These are phyloP conservation scores for Gleditsia sinensis DNA, from an alignment of 306 rosid genomes.

Conservation along the genomic window DNA sequence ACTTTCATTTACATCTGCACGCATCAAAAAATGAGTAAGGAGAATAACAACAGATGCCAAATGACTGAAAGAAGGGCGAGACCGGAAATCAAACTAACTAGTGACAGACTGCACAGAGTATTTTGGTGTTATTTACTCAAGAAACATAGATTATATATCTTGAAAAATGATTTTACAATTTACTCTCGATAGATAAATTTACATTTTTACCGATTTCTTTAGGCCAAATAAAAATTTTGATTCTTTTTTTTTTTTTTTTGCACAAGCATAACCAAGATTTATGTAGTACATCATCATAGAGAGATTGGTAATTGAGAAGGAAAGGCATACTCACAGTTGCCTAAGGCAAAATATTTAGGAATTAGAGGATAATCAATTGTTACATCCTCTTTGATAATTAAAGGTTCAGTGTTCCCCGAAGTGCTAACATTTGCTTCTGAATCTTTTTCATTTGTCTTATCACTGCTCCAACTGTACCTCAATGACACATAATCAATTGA, in stretches of 20 bases:
- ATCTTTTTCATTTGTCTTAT: slow-evolving; percentile 40
- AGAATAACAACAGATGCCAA: background rate
- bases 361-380: slow-evolving; percentile 56
- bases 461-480: slow-evolving; percentile 26
- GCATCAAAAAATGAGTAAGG: slow-evolving; percentile 15
- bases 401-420: slow-evolving; percentile 46
- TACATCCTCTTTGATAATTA: slow-evolving; percentile 45
- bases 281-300: background rate
- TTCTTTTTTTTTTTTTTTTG: background rate
- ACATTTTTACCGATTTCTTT: background rate
- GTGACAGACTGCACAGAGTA: background rate
- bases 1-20: slow-evolving; percentile 57
- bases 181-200: background rate
- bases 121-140: background rate
- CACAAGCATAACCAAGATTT: background rate
- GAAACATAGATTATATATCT: slow-evolving; percentile 6
- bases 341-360: slow-evolving; percentile 44
- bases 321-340: slow-evolving; percentile 58
- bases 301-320: slow-evolving; percentile 5
- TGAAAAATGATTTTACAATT: background rate
- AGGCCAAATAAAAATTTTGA: background rate
- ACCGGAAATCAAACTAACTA: background rate
- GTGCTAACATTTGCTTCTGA: slow-evolving; percentile 33
- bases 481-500: slow-evolving; percentile 52
- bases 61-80: slow-evolving; percentile 22